Evolutionary conservation across 1,284 basidiomycete species (phyloP).

Genomic region (Vanrija sp.): DNA sequence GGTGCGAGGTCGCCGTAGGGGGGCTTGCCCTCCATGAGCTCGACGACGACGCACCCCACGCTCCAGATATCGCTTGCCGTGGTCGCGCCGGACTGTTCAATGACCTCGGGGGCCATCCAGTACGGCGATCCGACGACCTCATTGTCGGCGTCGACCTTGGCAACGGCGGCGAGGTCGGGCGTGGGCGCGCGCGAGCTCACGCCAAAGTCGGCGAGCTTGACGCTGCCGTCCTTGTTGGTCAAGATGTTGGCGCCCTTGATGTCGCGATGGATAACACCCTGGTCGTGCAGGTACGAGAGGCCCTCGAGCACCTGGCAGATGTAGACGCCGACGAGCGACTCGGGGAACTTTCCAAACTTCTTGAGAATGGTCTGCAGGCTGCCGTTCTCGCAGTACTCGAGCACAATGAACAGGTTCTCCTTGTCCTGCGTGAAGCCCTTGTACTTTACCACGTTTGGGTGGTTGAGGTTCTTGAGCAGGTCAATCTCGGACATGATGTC

Average conservation of each 20-base stretch:
- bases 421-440: slow-evolving; percentile 92
- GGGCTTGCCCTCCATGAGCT: slow-evolving; percentile 90
- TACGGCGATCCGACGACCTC: slow-evolving; percentile 95
- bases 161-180: slow-evolving; percentile 15
- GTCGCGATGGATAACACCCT: slow-evolving; percentile 95
- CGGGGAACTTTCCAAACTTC: slow-evolving; percentile 96
- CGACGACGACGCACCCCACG: slow-evolving; percentile 94
- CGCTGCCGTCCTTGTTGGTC: slow-evolving; percentile 96
- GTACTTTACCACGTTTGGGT: slow-evolving; percentile 95
- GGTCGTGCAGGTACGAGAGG: slow-evolving; percentile 84
- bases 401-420: slow-evolving; percentile 91
- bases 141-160: slow-evolving; percentile 54
- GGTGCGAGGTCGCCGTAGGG: slow-evolving; percentile 94
- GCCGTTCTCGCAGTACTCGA: slow-evolving; percentile 97
- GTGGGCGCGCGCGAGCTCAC: slow-evolving; percentile 61
- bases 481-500: slow-evolving; percentile 98
- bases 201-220: slow-evolving; percentile 92
- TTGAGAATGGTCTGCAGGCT: slow-evolving; percentile 92
- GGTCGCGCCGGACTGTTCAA: slow-evolving; percentile 92
- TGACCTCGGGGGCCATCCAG: slow-evolving; percentile 99
- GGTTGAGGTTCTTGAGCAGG: slow-evolving; percentile 90
- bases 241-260: slow-evolving; percentile 98
- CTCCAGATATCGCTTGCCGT: slow-evolving; percentile 97
- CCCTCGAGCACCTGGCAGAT: slow-evolving; percentile 87
- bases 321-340: slow-evolving; percentile 92